phyloP scores from a whole-genome alignment of 345 rosid genomes.

The Eucalyptus erythrocorys region DNA sequence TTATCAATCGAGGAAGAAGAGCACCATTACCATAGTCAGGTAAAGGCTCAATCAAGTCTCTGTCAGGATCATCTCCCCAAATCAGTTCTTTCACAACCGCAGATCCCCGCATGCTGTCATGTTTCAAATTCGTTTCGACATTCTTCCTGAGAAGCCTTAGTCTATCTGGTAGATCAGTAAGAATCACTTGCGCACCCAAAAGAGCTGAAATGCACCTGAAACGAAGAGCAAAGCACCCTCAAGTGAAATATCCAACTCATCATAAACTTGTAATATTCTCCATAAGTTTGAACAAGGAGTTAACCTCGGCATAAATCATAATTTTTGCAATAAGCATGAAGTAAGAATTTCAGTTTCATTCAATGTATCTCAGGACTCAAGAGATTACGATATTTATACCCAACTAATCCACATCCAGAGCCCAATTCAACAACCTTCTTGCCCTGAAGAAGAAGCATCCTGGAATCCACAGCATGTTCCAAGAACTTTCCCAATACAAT shows the following conservation, averaged over 20 bases:
- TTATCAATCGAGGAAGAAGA: background rate
- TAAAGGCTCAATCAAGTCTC: slow-evolving; percentile 45
- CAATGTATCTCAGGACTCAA: background rate
- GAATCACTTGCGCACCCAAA: slow-evolving; percentile 67
- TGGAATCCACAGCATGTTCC: slow-evolving; percentile 80
- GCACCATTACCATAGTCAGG: slow-evolving; percentile 59
- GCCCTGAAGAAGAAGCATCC: slow-evolving; percentile 50
- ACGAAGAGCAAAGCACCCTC: background rate
- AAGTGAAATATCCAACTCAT: background rate
- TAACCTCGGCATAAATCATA: background rate
- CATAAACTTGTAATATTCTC: background rate
- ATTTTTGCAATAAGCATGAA: background rate
- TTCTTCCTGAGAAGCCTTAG: slow-evolving; percentile 71
- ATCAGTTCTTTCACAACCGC: slow-evolving; percentile 55
- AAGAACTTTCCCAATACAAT: slow-evolving; percentile 79
- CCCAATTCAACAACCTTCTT: slow-evolving; percentile 83
- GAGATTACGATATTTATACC: slow-evolving; percentile 28
- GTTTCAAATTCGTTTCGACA: slow-evolving; percentile 38
- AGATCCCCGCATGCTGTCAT: slow-evolving; percentile 41
- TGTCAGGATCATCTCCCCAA: slow-evolving; percentile 71
- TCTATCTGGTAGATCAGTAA: slow-evolving; percentile 91
- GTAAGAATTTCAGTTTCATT: background rate
- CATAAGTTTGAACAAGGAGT: background rate
- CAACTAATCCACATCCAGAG: slow-evolving; percentile 92
- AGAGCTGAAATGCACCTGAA: slow-evolving; percentile 79